phyloP scores from a whole-genome alignment of 2,329 filamentous ascomycete species.

The Fusarium pseudocircinatum region DNA sequence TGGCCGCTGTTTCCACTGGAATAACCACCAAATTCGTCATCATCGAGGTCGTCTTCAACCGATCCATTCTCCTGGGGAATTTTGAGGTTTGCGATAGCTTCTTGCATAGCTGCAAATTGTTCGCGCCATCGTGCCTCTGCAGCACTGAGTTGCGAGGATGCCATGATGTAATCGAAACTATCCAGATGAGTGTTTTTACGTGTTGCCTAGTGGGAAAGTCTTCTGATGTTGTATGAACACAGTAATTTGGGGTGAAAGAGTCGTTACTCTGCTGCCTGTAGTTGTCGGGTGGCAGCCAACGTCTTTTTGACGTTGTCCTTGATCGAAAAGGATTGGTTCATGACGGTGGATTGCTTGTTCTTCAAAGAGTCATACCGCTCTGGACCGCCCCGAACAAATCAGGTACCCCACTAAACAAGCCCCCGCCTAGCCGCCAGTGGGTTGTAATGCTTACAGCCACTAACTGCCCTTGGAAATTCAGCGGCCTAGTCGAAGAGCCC shows the following conservation, averaged over 20 bases:
- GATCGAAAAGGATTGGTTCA: slow-evolving; percentile 29
- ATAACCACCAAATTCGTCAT: slow-evolving; percentile 69
- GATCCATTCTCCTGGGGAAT: slow-evolving; percentile 53
- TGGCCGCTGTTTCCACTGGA: slow-evolving; percentile 72
- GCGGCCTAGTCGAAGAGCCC: slow-evolving; percentile 24
- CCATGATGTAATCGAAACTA: slow-evolving; percentile 44
- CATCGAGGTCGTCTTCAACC: slow-evolving; percentile 62
- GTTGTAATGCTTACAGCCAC: slow-evolving; percentile 9
- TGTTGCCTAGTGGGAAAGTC: neutral
- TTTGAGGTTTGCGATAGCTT: slow-evolving; percentile 79
- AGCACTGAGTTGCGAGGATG: slow-evolving; percentile 48
- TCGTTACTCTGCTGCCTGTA: slow-evolving; percentile 26
- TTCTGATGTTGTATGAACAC: neutral
- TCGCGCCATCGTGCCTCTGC: slow-evolving; percentile 78
- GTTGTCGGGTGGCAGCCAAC: slow-evolving; percentile 1
- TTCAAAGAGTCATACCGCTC: slow-evolving; percentile 38
- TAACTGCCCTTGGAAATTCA: slow-evolving; percentile 31
- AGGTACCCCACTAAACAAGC: slow-evolving; percentile 26
- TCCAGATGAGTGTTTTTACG: neutral
- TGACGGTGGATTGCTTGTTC: slow-evolving; percentile 13
- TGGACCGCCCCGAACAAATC: neutral
- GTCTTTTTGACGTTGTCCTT: slow-evolving; percentile 26
- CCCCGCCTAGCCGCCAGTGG: slow-evolving; percentile 30
- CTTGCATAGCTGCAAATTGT: slow-evolving; percentile 86
- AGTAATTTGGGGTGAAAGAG: neutral